Evolutionary conservation across 768 basidiomycete genomes (phyloP).

Genomic region (Holtermannia corniformis): DNA sequence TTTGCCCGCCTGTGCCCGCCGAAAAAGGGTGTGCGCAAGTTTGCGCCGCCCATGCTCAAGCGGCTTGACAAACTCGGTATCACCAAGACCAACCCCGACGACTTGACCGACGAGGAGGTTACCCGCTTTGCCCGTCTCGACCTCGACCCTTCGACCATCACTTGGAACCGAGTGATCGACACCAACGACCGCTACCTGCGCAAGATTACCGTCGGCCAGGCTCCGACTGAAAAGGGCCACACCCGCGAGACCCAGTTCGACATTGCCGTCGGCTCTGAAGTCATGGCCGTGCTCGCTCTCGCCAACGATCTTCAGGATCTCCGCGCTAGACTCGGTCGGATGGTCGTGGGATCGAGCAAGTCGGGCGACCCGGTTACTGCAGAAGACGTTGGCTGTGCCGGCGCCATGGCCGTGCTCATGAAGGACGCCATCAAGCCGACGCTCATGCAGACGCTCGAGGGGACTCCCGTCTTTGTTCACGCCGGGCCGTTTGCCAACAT

Average conservation of each 20-base stretch:
- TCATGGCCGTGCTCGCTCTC: constrained; percentile 94
- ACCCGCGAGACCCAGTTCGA: constrained; percentile 88
- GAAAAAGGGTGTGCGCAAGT: constrained; percentile 89
- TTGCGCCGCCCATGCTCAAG: constrained; percentile 92
- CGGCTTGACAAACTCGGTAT: constrained; percentile 92
- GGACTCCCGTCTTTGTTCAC: constrained; percentile 97
- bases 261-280: constrained; percentile 93
- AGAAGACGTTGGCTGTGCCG: constrained; percentile 90
- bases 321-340: constrained; percentile 68
- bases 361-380: constrained; percentile 85
- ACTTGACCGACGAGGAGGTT: constrained; percentile 85
- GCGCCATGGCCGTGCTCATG: constrained; percentile 91
- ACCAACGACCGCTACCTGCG: constrained; percentile 95
- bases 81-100: constrained; percentile 82
- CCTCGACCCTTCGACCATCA: constrained; percentile 80
- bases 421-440: constrained; percentile 99
- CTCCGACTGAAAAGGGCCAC: constrained; percentile 77
- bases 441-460: constrained; percentile 95
- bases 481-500: constrained; percentile 99
- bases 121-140: constrained; percentile 83
- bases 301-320: constrained; percentile 82
- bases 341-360: constrained; percentile 94
- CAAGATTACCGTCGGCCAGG: constrained; percentile 85
- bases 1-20: constrained; percentile 83
- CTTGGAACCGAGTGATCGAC: constrained; percentile 93